A percentile compares a stretch with the other conserved stretches of the same genome.
phyloP scores from a whole-genome alignment of 2,329 filamentous ascomycete genomes.

The Arthrocladium fulminans region DNA sequence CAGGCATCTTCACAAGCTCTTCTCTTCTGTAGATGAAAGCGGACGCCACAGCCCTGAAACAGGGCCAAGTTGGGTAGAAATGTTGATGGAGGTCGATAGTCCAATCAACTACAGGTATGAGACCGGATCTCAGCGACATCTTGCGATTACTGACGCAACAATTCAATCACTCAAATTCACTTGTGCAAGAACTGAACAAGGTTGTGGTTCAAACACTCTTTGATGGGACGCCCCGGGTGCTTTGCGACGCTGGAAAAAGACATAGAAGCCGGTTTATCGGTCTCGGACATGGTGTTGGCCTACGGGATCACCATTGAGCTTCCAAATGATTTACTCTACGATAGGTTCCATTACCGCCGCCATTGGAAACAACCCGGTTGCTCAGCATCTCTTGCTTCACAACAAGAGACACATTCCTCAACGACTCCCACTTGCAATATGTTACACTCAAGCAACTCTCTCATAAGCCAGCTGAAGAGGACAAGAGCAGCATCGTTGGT shows the following conservation, averaged over 20 bases:
- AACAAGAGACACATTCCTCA: background rate
- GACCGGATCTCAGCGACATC: background rate
- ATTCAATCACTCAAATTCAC: background rate
- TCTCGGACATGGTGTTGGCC: background rate
- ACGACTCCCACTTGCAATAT: background rate
- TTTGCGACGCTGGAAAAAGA: background rate
- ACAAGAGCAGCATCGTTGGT: background rate
- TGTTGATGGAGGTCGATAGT: constrained; percentile 1
- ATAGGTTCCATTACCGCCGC: background rate
- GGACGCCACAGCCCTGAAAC: background rate
- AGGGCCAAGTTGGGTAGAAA: constrained; percentile 4
- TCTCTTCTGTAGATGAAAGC: background rate
- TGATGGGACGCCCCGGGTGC: background rate
- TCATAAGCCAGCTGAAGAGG: background rate
- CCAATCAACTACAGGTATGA: background rate
- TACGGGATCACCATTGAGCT: background rate
- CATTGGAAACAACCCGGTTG: background rate
- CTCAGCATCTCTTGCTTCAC: background rate
- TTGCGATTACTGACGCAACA: background rate
- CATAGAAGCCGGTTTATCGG: background rate
- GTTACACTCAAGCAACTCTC: background rate
- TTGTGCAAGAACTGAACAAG: background rate
- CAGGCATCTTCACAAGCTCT: background rate
- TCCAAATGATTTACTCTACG: background rate
- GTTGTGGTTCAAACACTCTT: background rate